Conservation (phyloP, 306 rosid species). For the Vigna angularis region DNA sequence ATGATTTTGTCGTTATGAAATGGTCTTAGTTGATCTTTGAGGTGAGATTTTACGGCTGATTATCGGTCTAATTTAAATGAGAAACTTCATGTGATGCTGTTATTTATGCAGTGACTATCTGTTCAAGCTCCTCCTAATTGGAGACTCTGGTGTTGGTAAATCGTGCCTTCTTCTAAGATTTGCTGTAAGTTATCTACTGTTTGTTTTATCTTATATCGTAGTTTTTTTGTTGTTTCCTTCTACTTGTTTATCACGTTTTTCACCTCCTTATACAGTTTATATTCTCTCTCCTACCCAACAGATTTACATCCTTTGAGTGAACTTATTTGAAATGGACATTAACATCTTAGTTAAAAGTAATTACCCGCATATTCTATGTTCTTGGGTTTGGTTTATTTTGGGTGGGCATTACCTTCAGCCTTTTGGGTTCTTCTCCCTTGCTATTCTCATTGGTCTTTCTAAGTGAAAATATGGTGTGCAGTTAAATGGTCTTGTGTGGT, state of each 20-base stretch:
- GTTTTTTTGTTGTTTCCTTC: neutral
- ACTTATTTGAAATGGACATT: neutral
- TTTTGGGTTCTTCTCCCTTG: slow-evolving; percentile 2
- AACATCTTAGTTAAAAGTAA: neutral
- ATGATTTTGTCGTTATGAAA: neutral
- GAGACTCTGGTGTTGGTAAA: slow-evolving; percentile 99
- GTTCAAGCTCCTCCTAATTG: slow-evolving; percentile 97
- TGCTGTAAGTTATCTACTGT: slow-evolving; percentile 72
- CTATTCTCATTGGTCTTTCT: slow-evolving; percentile 10
- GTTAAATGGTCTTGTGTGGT: slow-evolving; percentile 20
- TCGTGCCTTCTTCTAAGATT: slow-evolving; percentile 98
- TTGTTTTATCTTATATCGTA: neutral
- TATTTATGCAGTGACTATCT: slow-evolving; percentile 79
- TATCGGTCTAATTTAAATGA: slow-evolving; percentile 27
- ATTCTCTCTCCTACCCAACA: neutral
- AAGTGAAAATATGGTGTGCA: neutral
- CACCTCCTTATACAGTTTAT: neutral
- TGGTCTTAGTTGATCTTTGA: slow-evolving; percentile 15
- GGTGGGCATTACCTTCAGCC: neutral
- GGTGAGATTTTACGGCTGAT: slow-evolving; percentile 1
- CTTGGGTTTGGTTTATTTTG: neutral
- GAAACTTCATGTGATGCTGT: slow-evolving; percentile 28
- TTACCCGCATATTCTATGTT: neutral
- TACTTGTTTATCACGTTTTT: neutral
- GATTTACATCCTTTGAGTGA: neutral